Percentiles rank a stretch among this genome's conserved stretches.
Conservation (phyloP, 2,329 filamentous ascomycete genomes). For the Fusarium guadeloupense region DNA sequence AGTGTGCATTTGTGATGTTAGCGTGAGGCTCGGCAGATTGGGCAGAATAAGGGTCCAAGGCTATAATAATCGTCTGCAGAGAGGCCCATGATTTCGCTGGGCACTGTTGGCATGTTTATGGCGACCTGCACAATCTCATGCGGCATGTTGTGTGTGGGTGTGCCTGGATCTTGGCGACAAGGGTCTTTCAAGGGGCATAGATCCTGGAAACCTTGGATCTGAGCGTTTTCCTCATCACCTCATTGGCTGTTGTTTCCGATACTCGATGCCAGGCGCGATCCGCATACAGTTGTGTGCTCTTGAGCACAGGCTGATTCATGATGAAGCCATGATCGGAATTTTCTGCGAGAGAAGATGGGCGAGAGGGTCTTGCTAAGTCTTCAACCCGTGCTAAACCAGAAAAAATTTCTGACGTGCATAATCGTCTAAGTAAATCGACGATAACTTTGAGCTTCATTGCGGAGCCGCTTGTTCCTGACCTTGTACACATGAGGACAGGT, state of each 20-base stretch:
- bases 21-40: conserved; percentile 11
- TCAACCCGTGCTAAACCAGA: conserved; percentile 8
- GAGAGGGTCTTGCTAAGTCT: conserved; percentile 2
- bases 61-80: conserved; percentile 3
- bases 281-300: conserved; percentile 14
- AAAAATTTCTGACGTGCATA: conserved; percentile 1
- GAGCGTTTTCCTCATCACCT: neutral
- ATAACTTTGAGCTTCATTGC: neutral
- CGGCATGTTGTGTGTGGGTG: conserved; percentile 27
- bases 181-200: conserved; percentile 13
- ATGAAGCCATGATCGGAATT: conserved; percentile 20
- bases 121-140: neutral
- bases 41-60: neutral
- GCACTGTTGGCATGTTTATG: conserved; percentile 9
- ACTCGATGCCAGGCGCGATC: conserved; percentile 5
- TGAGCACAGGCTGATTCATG: conserved; percentile 26
- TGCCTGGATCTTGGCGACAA: conserved; percentile 28
- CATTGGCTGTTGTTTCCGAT: conserved; percentile 24
- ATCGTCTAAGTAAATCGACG: neutral
- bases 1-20: conserved; percentile 5
- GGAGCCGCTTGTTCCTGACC: no score
- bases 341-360: neutral
- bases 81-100: neutral
- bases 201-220: neutral
- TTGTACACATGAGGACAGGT: no score